Evolutionary conservation across 1,284 basidiomycete species (phyloP).

Genomic region (Puccinia brachypodii): DNA sequence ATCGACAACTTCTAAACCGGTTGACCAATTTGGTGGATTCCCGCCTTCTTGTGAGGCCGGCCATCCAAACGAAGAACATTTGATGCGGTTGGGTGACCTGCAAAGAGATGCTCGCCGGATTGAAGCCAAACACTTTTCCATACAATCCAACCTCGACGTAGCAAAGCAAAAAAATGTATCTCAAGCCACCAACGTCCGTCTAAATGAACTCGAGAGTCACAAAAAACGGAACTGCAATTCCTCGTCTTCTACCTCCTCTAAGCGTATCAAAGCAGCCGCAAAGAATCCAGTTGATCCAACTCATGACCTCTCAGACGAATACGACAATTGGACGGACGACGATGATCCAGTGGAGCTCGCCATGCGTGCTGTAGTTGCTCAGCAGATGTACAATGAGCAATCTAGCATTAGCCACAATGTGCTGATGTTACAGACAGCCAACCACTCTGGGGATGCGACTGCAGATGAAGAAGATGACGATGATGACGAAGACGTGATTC

Average conservation of each 20-base stretch:
- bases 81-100: conserved; percentile 88
- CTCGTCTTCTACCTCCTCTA: background rate
- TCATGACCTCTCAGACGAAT: background rate
- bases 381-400: conserved; percentile 23
- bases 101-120: conserved; percentile 71
- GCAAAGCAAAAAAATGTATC: background rate
- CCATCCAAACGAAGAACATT: conserved; percentile 90
- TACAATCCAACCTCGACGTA: background rate
- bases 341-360: conserved; percentile 43
- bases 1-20: conserved; percentile 1
- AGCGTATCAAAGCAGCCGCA: background rate
- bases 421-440: background rate
- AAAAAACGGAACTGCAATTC: background rate
- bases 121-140: conserved; percentile 53
- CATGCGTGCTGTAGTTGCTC: conserved; percentile 45
- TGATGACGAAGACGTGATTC: conserved; percentile 28
- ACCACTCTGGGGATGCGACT: background rate
- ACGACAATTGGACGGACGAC: conserved; percentile 18
- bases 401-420: background rate
- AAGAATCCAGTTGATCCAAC: background rate
- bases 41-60: conserved; percentile 56
- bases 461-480: conserved; percentile 21
- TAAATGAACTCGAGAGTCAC: background rate
- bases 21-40: background rate
- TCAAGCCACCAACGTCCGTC: background rate